Evolutionary conservation across 2,329 filamentous ascomycete genomes (phyloP), one percentile per base, ranked within the genome.

Genomic region (Fusarium lateritium): DNA sequence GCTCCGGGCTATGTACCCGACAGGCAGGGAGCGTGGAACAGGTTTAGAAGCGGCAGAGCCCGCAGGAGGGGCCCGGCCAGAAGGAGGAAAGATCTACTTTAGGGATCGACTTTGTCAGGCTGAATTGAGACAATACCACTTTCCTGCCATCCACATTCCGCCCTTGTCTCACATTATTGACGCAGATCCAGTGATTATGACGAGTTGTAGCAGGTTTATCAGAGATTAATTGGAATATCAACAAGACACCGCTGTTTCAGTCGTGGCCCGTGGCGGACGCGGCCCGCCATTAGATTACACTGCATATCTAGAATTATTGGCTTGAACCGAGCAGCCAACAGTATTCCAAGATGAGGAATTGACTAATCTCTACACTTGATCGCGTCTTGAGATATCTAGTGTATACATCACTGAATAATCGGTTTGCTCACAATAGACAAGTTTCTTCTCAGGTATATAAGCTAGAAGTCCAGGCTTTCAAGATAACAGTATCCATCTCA

Each of bases 101-200:
- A 21, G 15, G 17, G 14, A n/a, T 36, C 28, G 7, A 28, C 13
- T 38, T 39, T 7, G 10, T 26, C 14, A 9, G 22, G 28, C 47
- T 69, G 46, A 54, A 14, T 19, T 56, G 46, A 56, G 61, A 69
- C 62, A 58, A 19, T 19, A 19, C 19, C 19, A 19, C 19, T 19
- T 19, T 19, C 19, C 19, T 19, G 19, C 19, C 19, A 19, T 19
- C 19, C 24, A 51, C 36, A 57, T 42, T 26, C 31, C 40, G n/a
- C 15, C 28, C 36, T 22, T 49, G 64, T 42, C 26, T 34, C 47
- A 40, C 2, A 17, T 3, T 9, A 19, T 6, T 19, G 15, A 40
- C 3, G 24, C 19, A 33, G 14, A 36, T 36, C 3, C 3, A 49
- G 13, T n/a, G n/a, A 40, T 40, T 54, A 19, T 39, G 19, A 38